A percentile compares a stretch with the other conserved stretches of the same genome.
phyloP scores from a whole-genome alignment of 306 rosid species.

The Amphicarpaea edgeworthii region DNA sequence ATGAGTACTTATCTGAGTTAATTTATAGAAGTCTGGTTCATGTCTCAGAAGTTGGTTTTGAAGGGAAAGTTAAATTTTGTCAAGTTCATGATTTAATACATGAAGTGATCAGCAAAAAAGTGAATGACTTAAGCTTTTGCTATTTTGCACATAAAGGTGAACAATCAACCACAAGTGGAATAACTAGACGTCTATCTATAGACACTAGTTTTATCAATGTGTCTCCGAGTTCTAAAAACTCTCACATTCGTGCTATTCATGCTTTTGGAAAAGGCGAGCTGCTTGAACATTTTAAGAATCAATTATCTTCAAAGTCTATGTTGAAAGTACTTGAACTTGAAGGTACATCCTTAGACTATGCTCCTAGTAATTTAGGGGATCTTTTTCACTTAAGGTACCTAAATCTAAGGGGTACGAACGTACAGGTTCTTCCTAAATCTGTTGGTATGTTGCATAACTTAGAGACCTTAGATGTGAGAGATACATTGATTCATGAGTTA shows the following conservation, averaged over 20 bases:
- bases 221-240: neutral
- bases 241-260: neutral
- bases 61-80: constrained; percentile 1
- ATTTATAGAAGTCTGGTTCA: constrained; percentile 30
- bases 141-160: neutral
- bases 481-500: neutral
- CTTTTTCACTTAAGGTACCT: constrained; percentile 7
- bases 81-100: constrained; percentile 24
- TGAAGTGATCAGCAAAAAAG: neutral
- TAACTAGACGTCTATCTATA: constrained; percentile 8
- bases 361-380: neutral
- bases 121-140: constrained; percentile 23
- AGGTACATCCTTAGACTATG: neutral
- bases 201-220: neutral
- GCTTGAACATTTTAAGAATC: neutral
- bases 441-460: neutral
- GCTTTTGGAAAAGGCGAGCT: neutral
- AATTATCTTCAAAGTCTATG: neutral
- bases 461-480: constrained; percentile 1
- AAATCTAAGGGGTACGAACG: neutral
- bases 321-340: neutral
- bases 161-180: neutral
- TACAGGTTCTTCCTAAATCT: neutral
- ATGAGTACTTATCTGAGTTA: constrained; percentile 11
- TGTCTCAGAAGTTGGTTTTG: neutral